Evolutionary conservation across 2,329 filamentous ascomycete genomes (phyloP).

Genomic region (Monosporascus sp.): DNA sequence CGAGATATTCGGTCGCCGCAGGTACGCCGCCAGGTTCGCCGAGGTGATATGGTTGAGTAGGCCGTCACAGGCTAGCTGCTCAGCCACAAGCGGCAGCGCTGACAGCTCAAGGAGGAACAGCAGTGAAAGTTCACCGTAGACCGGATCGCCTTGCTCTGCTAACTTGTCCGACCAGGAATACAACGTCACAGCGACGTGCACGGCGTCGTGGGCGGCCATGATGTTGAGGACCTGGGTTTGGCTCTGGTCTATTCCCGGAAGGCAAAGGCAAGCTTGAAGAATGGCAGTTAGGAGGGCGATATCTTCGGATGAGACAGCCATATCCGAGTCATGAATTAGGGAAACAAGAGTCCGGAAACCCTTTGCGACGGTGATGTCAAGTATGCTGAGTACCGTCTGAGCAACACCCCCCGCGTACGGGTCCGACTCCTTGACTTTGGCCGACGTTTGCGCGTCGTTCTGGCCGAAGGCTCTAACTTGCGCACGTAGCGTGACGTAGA

Average conservation of each 20-base stretch:
- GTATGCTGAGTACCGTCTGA: conserved; percentile 69
- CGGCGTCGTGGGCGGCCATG: conserved; percentile 64
- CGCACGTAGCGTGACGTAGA: conserved; percentile 76
- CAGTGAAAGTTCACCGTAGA: conserved; percentile 90
- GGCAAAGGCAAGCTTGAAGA: conserved; percentile 73
- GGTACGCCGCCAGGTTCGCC: conserved; percentile 72
- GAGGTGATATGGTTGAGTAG: conserved; percentile 74
- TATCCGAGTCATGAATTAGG: conserved; percentile 71
- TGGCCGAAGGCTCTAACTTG: conserved; percentile 39
- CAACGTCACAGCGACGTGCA: conserved; percentile 77
- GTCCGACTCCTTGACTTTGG: conserved; percentile 25
- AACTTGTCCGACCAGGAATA: conserved; percentile 93
- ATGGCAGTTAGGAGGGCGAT: conserved; percentile 84
- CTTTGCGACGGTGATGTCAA: conserved; percentile 71
- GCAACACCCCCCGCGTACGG: conserved; percentile 41
- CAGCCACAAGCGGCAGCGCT: conserved; percentile 72
- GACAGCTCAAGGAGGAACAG: conserved; percentile 87
- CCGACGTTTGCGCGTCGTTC: conserved; percentile 15
- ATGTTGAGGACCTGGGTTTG: conserved; percentile 67
- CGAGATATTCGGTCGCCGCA: conserved; percentile 65
- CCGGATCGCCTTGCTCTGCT: conserved; percentile 70
- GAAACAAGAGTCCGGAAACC: conserved; percentile 79
- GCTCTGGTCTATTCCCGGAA: conserved; percentile 69
- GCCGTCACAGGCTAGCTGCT: conserved; percentile 84
- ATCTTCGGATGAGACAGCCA: conserved; percentile 66